A percentile compares a stretch with the other conserved stretches of the same genome.
phyloP scores from a whole-genome alignment of 805 yeast genomes.

The Debaryomyces prosopidis region DNA sequence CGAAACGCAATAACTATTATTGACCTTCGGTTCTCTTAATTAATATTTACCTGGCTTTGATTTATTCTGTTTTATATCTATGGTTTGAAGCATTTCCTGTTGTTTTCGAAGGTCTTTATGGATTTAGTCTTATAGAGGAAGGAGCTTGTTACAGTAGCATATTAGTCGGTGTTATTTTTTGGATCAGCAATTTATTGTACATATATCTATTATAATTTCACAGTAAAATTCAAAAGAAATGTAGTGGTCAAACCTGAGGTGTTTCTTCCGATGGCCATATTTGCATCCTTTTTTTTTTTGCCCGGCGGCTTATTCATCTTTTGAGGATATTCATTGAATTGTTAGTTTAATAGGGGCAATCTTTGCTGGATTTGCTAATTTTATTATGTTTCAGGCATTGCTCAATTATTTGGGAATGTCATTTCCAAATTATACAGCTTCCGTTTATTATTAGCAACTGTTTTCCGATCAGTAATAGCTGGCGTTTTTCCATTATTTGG shows the following conservation, averaged over 20 bases:
- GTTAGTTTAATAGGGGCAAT: conserved; percentile 46
- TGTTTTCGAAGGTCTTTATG: conserved; percentile 44
- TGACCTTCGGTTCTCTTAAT: conserved; percentile 60
- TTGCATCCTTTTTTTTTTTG: conserved; percentile 35
- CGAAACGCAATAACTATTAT: conserved; percentile 48
- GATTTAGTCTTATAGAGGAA: conserved; percentile 46
- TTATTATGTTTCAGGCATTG: conserved; percentile 51
- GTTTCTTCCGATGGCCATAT: conserved; percentile 39
- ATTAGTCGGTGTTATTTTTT: conserved; percentile 43
- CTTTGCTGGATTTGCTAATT: conserved; percentile 49
- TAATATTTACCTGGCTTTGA: conserved; percentile 50
- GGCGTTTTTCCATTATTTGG: conserved; percentile 64
- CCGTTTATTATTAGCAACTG: conserved; percentile 58
- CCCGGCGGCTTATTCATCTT: conserved; percentile 45
- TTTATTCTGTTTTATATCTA: conserved; percentile 53
- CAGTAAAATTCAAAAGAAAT: conserved; percentile 20
- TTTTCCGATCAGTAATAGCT: conserved; percentile 48
- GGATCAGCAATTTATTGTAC: conserved; percentile 35
- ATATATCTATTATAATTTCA: conserved; percentile 22
- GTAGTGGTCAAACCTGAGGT: conserved; percentile 41
- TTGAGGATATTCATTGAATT: conserved; percentile 51
- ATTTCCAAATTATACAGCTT: conserved; percentile 49
- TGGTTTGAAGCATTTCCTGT: conserved; percentile 57
- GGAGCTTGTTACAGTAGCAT: conserved; percentile 49
- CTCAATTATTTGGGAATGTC: conserved; percentile 51